phyloP scores from a whole-genome alignment of 1,284 basidiomycete species.

The Termitomyces sp. region DNA sequence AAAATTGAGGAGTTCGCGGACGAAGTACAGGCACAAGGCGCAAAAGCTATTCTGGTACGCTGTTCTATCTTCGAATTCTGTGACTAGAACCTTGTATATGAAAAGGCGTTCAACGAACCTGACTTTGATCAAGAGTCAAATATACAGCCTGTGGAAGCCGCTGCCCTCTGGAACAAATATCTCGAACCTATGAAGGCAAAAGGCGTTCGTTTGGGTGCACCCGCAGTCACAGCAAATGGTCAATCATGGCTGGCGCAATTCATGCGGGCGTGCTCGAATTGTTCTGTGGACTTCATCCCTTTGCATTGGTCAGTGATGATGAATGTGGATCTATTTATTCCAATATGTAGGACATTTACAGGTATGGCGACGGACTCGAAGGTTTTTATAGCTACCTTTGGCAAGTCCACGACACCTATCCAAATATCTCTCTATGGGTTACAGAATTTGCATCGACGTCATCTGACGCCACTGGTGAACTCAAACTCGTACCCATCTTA shows the following conservation, averaged over 20 bases:
- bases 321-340: background rate
- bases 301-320: slow-evolving; percentile 30
- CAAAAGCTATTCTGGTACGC: slow-evolving; percentile 37
- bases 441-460: slow-evolving; percentile 55
- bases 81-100: slow-evolving; percentile 1
- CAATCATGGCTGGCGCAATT: slow-evolving; percentile 53
- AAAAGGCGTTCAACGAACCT: slow-evolving; percentile 49
- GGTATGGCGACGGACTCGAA: slow-evolving; percentile 48
- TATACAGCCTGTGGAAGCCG: slow-evolving; percentile 48
- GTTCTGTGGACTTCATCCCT: slow-evolving; percentile 44
- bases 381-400: slow-evolving; percentile 51
- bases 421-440: slow-evolving; percentile 48
- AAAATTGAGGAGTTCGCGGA: slow-evolving; percentile 32
- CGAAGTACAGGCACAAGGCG: slow-evolving; percentile 33
- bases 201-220: slow-evolving; percentile 57
- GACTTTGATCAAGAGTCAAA: slow-evolving; percentile 61
- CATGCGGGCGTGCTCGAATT: slow-evolving; percentile 44
- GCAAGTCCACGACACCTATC: slow-evolving; percentile 39
- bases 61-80: background rate
- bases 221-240: slow-evolving; percentile 62
- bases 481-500: background rate
- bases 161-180: slow-evolving; percentile 57
- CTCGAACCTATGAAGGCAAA: slow-evolving; percentile 49
- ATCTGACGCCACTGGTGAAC: slow-evolving; percentile 31
- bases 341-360: slow-evolving; percentile 14